Evolutionary conservation across 2,329 filamentous ascomycete species (phyloP), one percentile per base, ranked within the genome.

Genomic region (Septoria petroselini): DNA sequence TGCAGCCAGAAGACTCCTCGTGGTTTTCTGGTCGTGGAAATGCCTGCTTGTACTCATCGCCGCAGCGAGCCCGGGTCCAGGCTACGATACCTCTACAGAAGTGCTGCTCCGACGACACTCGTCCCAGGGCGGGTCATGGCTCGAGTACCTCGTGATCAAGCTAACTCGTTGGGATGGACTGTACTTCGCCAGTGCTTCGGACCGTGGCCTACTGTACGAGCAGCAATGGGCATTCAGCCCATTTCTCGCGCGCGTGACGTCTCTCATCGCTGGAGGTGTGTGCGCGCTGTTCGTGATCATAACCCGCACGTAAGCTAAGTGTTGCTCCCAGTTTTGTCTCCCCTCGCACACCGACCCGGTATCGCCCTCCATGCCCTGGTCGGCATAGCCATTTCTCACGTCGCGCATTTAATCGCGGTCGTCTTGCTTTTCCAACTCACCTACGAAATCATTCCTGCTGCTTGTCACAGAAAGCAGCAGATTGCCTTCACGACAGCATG

Each of bases 191-290:
- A 77, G 82, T 57, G 67, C 75, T 37, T 80, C 86, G 3, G 75
- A 75, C 34, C 74, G 79, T 8, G 86, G 85, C 27, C 83, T 88
- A 59, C 48, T 83, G 8, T 86, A 82, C 65, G 88, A 94, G 71
- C 88, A 93, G 70, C 86, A 91, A 69, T 93, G 87, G 87, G 88
- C 88, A 0, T 93, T 91, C 70, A 84, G 84, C 30, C 79, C 76
- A 69, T 72, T 73, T 7, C 77, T 78, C 52, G 73, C 77, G 8
- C 68, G 65, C 50, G 44, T 77, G 6, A 63, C 80, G 8, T 62
- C 68, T 58, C 63, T 49, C 71, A 70, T 52, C 57, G 65, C 64
- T 44, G 66, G 65, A 63, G 65, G 73, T 75, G 69, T 63, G 71
- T 70, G 54, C 49, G 50, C 70, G 46, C 11, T 7, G 18, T 72